phyloP scores from a whole-genome alignment of 2,329 filamentous ascomycete species.

The Talaromyces sp. region DNA sequence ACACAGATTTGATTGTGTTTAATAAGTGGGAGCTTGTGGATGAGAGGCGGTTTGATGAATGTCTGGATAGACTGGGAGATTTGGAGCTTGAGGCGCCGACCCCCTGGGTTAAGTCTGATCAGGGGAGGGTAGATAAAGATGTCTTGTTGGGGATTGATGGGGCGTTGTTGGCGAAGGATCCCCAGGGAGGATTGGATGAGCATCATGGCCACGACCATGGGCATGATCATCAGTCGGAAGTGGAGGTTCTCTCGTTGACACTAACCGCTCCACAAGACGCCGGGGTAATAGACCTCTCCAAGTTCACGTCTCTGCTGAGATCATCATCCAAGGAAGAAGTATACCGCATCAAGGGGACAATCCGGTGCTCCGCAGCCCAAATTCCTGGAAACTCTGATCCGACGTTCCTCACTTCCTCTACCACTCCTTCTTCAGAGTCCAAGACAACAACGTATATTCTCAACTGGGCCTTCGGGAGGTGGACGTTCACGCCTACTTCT shows the following conservation, averaged over 20 bases:
- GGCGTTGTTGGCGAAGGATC: constrained; percentile 59
- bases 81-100: constrained; percentile 67
- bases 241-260: constrained; percentile 85
- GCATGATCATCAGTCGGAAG: constrained; percentile 72
- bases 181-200: constrained; percentile 9
- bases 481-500: constrained; percentile 72
- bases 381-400: constrained; percentile 31
- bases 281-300: constrained; percentile 50
- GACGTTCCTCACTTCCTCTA: constrained; percentile 8
- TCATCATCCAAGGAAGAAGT: constrained; percentile 86
- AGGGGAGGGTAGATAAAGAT: constrained; percentile 73
- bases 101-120: constrained; percentile 80
- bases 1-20: constrained; percentile 86
- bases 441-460: constrained; percentile 70
- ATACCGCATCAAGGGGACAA: constrained; percentile 84
- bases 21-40: constrained; percentile 86
- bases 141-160: constrained; percentile 86
- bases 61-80: constrained; percentile 75
- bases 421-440: neutral
- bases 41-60: constrained; percentile 73
- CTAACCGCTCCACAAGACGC: constrained; percentile 38
- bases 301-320: constrained; percentile 66
- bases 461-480: constrained; percentile 97
- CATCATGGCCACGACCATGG: constrained; percentile 25
- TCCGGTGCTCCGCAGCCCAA: constrained; percentile 46